Evolutionary conservation across 176 grass and related monocot genomes (phyloP), one percentile per base, ranked within the genome.

Genomic region (Ensete glaucum): DNA sequence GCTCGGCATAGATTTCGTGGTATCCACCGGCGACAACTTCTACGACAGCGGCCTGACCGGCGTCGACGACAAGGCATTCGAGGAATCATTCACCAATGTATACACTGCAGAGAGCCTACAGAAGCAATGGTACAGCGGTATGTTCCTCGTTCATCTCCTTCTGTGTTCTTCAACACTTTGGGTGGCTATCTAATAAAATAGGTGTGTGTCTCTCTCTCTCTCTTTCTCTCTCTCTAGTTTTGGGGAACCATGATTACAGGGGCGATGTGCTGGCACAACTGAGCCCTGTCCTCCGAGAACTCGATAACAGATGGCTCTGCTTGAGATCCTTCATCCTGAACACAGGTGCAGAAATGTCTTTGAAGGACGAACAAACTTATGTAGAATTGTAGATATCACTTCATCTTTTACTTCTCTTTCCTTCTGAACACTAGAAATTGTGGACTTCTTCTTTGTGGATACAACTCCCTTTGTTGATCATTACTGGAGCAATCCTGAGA

Each of bases 111-210:
- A 85, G 9, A 92, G 92, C 80, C 75, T 96, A 29, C 86, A 96
- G 79, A 96, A 64, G 75, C 84, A 86, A 23, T 96, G 92, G 92
- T 96, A 89, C 79, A 83, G 78, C 5, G 86, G 92, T 96, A 96
- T 77, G 80, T 63, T 50, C 8, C 21, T 8, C 0, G 2, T 19
- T 43, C 34, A 43, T 43, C 34, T 54, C 2, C 11, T 9, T 48
- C 6, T 17, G 48, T 19, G 16, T 73, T 29, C 13, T 64, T 2
- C 43, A 50, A 25, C 54, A 81, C 59, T 27, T 9, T 26, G 53
- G 23, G 19, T 21, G 1, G 83, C 83, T 10, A 79, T 85, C 80
- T 83, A 79, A 20, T 83, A 85, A 66, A 82, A 82, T 64, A 85
- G 0, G 67, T 0, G 79, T 62, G 23, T 63, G 17, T 64, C 25